Evolutionary conservation across 2,329 filamentous ascomycete species (phyloP), one percentile per base, ranked within the genome.

Genomic region (Phyllosticta citriasiana): DNA sequence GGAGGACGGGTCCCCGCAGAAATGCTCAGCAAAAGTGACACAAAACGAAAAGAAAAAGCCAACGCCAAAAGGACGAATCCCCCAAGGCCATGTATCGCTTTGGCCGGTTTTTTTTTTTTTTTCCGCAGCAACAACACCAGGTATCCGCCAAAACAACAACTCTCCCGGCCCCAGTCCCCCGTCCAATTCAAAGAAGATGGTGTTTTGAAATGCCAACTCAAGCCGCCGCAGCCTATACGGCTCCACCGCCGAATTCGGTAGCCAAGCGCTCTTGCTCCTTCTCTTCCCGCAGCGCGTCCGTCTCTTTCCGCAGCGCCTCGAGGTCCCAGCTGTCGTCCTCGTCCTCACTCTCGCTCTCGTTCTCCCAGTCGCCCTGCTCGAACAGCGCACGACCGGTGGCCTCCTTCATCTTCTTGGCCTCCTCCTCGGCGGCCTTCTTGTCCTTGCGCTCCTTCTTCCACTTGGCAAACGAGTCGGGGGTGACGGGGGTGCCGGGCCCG

Each of bases 391-490:
- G 86, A 70, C 94, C 94, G 22, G 94, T 99, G 24, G 92, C 93
- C 69, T 99, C 94, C 82, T 96, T 97, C 71, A 91, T 89, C 76
- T 88, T 86, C 71, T 88, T 86, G 55, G 91, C 91, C 76, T 96
- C 87, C 67, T 94, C 89, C 70, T 99, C 94, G 24, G 94, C 94
- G 16, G 87, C 88, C 82, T 96, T 97, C 86, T 99, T 99, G 76
- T 91, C 86, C 67, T 97, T 73, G 53, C 94, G 88, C 59, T 96
- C 88, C 77, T 92, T 87, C 82, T 99, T 99, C 94, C 94, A 99
- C 71, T 94, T 94, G 64, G 91, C 91, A 71, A 99, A 99, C 0
- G 85, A 82, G 72, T 99, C 94, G 2, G 87, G 88, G 1, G 89
- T 99, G 64, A 99, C 95, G 4, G 95, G 95, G 1, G 95, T 99